Percentiles rank a stretch among this genome's conserved stretches.
phyloP scores from a whole-genome alignment of 345 rosid species.

The Mangifera indica region DNA sequence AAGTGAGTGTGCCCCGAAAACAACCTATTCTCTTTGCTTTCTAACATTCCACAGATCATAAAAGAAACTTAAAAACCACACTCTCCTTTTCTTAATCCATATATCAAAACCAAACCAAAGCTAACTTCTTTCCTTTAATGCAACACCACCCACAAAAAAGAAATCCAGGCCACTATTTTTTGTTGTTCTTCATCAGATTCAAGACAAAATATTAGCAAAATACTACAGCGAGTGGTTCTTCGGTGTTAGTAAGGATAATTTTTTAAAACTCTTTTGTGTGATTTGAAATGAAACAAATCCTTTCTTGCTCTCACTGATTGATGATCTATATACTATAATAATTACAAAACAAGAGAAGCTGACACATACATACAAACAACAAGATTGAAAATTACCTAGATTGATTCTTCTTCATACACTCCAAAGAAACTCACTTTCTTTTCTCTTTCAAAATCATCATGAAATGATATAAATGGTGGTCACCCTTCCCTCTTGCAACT shows the following conservation, averaged over 20 bases:
- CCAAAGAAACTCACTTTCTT: constrained; percentile 3
- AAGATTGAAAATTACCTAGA: constrained; percentile 28
- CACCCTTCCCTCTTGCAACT: neutral
- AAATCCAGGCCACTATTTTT: constrained; percentile 9
- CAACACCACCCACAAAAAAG: neutral
- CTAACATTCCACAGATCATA: constrained; percentile 37
- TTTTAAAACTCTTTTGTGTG: constrained; percentile 1
- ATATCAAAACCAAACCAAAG: neutral
- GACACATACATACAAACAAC: constrained; percentile 27
- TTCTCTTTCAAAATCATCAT: neutral
- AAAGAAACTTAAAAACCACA: constrained; percentile 29
- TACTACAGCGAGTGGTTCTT: constrained; percentile 1
- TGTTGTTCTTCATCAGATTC: constrained; percentile 15
- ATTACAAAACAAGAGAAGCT: constrained; percentile 21
- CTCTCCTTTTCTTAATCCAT: neutral
- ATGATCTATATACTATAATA: constrained; percentile 14
- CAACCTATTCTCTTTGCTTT: constrained; percentile 28
- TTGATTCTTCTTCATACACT: constrained; percentile 17
- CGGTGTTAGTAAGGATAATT: neutral
- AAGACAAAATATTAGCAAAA: constrained; percentile 4
- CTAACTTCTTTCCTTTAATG: constrained; percentile 10
- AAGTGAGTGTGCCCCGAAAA: constrained; percentile 32
- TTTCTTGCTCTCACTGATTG: constrained; percentile 11
- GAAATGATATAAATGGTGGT: constrained; percentile 1
- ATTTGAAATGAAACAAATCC: constrained; percentile 8